A percentile compares a stretch with the other conserved stretches of the same genome.
phyloP scores from a whole-genome alignment of 2,329 filamentous ascomycete species.

The Aspergillus caelatus region DNA sequence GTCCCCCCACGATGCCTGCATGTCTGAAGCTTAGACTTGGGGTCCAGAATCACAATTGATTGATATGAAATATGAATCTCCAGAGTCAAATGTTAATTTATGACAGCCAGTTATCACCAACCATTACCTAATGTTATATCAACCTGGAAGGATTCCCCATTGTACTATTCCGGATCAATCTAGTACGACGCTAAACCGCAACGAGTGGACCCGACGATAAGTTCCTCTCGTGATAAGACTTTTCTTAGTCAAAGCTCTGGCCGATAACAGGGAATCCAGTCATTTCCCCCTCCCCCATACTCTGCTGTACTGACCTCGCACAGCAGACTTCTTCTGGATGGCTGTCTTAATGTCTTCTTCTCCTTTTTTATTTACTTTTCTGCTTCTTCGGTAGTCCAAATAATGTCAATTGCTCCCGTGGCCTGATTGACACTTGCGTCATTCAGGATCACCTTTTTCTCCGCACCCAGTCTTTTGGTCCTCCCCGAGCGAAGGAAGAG shows the following conservation, averaged over 20 bases:
- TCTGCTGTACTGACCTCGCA: not conserved
- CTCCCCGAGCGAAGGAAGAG: not conserved
- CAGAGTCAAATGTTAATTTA: not conserved
- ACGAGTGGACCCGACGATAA: constrained; percentile 5
- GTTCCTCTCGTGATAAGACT: constrained; percentile 9
- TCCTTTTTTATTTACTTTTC: not conserved
- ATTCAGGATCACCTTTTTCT: constrained; percentile 14
- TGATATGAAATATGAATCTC: not conserved
- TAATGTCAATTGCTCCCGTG: constrained; percentile 18
- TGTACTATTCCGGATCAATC: not conserved
- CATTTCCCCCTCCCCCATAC: not conserved
- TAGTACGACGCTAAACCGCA: not conserved
- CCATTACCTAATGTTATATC: not conserved
- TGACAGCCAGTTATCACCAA: not conserved
- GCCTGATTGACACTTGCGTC: constrained; percentile 22
- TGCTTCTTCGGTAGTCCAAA: constrained; percentile 4
- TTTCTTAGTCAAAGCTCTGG: constrained; percentile 5
- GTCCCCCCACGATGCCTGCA: not conserved
- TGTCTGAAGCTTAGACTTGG: not conserved
- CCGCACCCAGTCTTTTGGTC: constrained; percentile 4
- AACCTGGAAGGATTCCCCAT: not conserved
- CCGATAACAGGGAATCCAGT: not conserved
- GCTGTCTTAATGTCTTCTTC: not conserved
- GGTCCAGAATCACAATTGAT: not conserved
- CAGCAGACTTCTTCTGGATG: not conserved